Evolutionary conservation across 73 alveolate genomes (phyloP), one percentile per base, ranked within the genome.

Genomic region (Breviolum minutum): DNA sequence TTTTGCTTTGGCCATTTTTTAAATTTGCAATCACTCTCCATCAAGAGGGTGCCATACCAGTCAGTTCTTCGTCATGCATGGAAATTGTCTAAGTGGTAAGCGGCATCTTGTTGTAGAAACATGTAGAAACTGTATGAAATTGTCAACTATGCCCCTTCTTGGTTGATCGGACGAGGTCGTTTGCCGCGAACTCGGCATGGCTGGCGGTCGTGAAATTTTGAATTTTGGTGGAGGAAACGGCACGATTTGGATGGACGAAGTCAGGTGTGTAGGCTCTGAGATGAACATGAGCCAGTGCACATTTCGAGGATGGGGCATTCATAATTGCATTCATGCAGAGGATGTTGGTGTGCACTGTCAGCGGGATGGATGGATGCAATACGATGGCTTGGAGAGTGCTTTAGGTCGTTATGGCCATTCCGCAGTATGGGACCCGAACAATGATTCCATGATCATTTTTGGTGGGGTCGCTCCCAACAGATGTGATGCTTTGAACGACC

Each of bases 221-320:
- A 13, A 6, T 17, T 32, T 81, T 48, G 71, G 29, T n/a, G 12
- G 7, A 40, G 90, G 90, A 81, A 81, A 30, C 69, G 69, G 66
- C 6, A 30, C 30, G 29, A 40, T 81, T 81, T 24, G 90, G 16
- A 81, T 81, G 90, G 90, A 81, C 22, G 69, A 81, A 7, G 90
- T 81, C 7, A 40, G 8, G 19, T 81, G 90, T 19, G 30, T 4
- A 12, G 69, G 71, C n/a, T 11, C 10, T 9, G 71, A 81, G 20
- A n/a, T 11, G 14, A 27, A 30, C 48, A 8, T 81, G 90, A 70
- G 90, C 70, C 69, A 40, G 32, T 81, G 90, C 30, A 8, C 70
- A n/a, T 81, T 81, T 30, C 30, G 90, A 81, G 90, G 90, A 5
- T 81, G 90, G 90, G 90, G 90, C 12, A n/a, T 83, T 19, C 93